Evolutionary conservation across 108 stramenopile genomes (phyloP).

Genomic region (Cyclostephanos tholiformis): DNA sequence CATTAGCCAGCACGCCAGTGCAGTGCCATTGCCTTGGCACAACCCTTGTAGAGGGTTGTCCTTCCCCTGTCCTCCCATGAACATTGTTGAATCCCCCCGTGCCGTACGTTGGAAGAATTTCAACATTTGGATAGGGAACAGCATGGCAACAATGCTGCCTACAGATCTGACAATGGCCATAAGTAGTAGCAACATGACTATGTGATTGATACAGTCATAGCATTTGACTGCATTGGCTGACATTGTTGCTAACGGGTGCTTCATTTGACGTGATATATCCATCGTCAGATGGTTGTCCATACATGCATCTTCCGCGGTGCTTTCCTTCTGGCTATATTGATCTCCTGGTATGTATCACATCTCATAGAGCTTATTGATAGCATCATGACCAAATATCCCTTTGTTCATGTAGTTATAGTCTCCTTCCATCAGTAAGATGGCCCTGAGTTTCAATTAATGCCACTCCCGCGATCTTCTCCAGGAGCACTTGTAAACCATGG

Average conservation of each 20-base stretch:
- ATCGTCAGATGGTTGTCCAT: slow-evolving; percentile 3
- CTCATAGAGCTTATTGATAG: not conserved
- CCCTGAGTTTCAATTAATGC: slow-evolving; percentile 18
- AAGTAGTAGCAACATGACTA: not conserved
- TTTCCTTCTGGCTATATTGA: not conserved
- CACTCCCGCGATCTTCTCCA: slow-evolving; percentile 24
- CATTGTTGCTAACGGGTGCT: not conserved
- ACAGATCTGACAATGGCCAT: not conserved
- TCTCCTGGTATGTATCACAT: not conserved
- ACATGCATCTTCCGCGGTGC: slow-evolving; percentile 11
- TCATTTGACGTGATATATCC: slow-evolving; percentile 1
- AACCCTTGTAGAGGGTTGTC: not conserved
- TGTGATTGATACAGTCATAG: slow-evolving; percentile 10
- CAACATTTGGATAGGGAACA: not conserved
- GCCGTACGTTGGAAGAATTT: slow-evolving; percentile 12
- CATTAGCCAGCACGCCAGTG: too few species aligned
- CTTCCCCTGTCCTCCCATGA: slow-evolving; percentile 2
- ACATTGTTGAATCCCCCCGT: not conserved
- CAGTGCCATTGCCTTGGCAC: not conserved
- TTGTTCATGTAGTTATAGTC: slow-evolving; percentile 2
- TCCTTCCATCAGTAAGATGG: slow-evolving; percentile 23
- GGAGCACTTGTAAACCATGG: slow-evolving; percentile 9
- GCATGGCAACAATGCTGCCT: not conserved
- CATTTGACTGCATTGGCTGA: slow-evolving; percentile 8
- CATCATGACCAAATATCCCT: not conserved